These are phyloP conservation scores for Arabidopsis suecica DNA, from an alignment of 345 rosid species.

Conservation along the genomic window DNA sequence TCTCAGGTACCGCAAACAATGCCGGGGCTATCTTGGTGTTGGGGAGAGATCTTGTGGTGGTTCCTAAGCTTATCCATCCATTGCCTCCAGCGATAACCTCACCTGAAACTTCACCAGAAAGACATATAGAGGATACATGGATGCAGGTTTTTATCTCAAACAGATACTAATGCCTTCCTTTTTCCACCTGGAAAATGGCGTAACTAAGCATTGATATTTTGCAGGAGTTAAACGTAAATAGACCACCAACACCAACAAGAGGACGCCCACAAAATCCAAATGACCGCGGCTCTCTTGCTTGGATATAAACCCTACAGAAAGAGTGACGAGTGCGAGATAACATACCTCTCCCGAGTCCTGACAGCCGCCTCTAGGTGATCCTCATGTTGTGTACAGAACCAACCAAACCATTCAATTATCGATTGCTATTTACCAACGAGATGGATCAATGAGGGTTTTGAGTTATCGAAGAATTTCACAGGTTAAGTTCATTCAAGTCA, in stretches of 20 bases:
- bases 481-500: constrained; percentile 27
- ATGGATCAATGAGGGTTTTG: constrained; percentile 36
- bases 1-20: constrained; percentile 93
- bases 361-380: constrained; percentile 42
- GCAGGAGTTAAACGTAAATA: constrained; percentile 93
- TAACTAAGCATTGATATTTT: constrained; percentile 3
- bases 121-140: constrained; percentile 93
- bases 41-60: constrained; percentile 99
- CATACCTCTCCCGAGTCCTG: constrained; percentile 44
- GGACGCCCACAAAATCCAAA: constrained; percentile 88
- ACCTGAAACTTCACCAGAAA: constrained; percentile 84
- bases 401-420: constrained; percentile 47
- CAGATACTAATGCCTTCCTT: not conserved
- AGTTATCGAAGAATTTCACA: constrained; percentile 39
- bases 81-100: constrained; percentile 91
- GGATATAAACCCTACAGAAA: constrained; percentile 57
- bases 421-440: constrained; percentile 29
- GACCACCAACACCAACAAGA: constrained; percentile 97
- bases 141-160: constrained; percentile 75
- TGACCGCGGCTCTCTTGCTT: constrained; percentile 91
- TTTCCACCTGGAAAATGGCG: not conserved
- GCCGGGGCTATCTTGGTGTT: constrained; percentile 97
- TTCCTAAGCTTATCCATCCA: constrained; percentile 96
- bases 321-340: constrained; percentile 17
- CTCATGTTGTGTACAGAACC: constrained; percentile 59